Percentiles rank a stretch among this genome's conserved stretches.
Evolutionary conservation across 2,329 filamentous ascomycete species (phyloP).

Genomic region (Xylaria sp.): DNA sequence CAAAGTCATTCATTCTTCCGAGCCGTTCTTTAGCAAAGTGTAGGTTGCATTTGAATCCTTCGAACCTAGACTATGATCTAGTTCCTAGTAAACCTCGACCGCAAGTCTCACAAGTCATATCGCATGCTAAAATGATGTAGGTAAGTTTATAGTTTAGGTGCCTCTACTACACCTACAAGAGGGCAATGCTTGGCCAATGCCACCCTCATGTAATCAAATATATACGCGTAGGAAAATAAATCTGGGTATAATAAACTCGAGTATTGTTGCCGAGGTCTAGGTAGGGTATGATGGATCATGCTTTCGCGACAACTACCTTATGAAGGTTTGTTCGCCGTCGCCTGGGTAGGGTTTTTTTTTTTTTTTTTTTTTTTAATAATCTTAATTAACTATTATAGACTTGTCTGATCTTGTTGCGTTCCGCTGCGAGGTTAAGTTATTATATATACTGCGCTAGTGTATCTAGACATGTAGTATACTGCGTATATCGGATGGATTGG

Average conservation of each 20-base stretch:
- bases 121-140: slow-evolving; percentile 48
- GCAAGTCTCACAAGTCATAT: slow-evolving; percentile 44
- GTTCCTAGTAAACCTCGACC: too few relatives aligned
- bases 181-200: slow-evolving; percentile 26
- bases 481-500: too few relatives aligned
- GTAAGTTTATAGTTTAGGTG: slow-evolving; percentile 46
- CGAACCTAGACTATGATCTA: slow-evolving; percentile 1
- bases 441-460: slow-evolving; percentile 18
- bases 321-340: background rate
- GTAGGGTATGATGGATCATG: background rate
- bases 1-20: background rate
- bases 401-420: slow-evolving; percentile 37
- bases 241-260: slow-evolving; percentile 2
- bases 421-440: slow-evolving; percentile 27
- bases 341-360: background rate
- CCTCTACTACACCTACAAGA: slow-evolving; percentile 39
- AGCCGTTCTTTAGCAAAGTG: background rate
- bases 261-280: background rate
- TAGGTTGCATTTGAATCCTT: slow-evolving; percentile 22
- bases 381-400: slow-evolving; percentile 16
- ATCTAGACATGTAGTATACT: slow-evolving; percentile 6
- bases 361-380: slow-evolving; percentile 3
- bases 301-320: background rate
- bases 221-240: background rate
- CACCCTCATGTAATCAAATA: slow-evolving; percentile 1